These are phyloP conservation scores for Candida ovalis DNA, from an alignment of 805 yeast species.

Conservation along the genomic window DNA sequence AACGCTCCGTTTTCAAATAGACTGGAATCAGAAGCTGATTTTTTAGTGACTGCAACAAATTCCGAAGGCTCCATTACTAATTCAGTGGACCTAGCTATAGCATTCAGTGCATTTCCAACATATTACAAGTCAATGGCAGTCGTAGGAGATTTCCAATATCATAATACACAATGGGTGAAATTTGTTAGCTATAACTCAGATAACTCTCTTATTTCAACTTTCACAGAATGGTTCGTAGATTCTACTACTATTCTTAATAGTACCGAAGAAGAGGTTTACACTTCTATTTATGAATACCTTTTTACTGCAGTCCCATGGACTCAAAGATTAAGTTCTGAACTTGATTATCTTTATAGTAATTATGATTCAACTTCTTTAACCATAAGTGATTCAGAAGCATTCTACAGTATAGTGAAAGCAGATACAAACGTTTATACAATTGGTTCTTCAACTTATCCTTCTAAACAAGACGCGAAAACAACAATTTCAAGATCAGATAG, in stretches of 20 bases:
- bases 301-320: constrained; percentile 14
- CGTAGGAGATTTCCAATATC: not conserved
- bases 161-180: not conserved
- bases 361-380: not conserved
- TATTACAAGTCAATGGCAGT: not conserved
- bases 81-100: too few species aligned
- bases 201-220: not conserved
- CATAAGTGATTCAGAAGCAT: not conserved
- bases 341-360: not conserved
- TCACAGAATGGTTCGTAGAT: not conserved
- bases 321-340: constrained; percentile 8
- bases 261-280: not conserved
- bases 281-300: constrained; percentile 9
- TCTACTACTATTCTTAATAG: not conserved
- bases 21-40: constrained; percentile 10
- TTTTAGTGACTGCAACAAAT: constrained; percentile 12
- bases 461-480: not conserved
- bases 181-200: not conserved
- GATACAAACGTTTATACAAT: not conserved
- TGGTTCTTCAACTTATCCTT: not conserved
- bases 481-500: not conserved
- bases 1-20: constrained; percentile 11
- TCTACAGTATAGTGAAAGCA: not conserved
- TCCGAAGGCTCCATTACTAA: constrained; percentile 1
- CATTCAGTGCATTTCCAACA: too few species aligned